Evolutionary conservation across 1,284 basidiomycete genomes (phyloP).

Genomic region (Heterobasidion irregulare): DNA sequence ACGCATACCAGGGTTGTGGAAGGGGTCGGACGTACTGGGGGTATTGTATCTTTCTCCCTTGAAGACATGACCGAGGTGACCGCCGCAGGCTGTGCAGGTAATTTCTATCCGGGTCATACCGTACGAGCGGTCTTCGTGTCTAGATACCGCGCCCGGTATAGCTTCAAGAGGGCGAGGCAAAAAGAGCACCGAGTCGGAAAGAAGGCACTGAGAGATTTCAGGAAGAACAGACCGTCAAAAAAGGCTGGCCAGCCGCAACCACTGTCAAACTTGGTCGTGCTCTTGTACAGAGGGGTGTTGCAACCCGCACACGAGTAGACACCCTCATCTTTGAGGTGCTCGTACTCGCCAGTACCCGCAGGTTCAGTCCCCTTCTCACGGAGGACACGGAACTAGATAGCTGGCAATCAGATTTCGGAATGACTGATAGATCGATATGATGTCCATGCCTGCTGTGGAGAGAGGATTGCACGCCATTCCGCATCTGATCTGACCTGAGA

Average conservation of each 20-base stretch:
- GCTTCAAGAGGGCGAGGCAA: conserved; percentile 32
- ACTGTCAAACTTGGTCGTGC: conserved; percentile 85
- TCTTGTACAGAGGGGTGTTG: conserved; percentile 72
- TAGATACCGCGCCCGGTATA: conserved; percentile 83
- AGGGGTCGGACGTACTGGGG: conserved; percentile 43
- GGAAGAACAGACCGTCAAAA: conserved; percentile 62
- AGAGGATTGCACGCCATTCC: conserved; percentile 85
- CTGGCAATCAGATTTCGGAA: neutral
- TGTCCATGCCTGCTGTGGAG: conserved; percentile 66
- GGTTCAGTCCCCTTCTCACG: conserved; percentile 85
- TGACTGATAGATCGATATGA: neutral
- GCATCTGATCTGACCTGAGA: conserved; percentile 52
- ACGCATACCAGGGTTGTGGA: conserved; percentile 4
- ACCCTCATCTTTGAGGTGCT: conserved; percentile 59
- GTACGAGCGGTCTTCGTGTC: conserved; percentile 51
- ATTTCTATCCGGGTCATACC: conserved; percentile 70
- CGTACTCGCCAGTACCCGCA: conserved; percentile 72
- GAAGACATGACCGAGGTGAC: conserved; percentile 92
- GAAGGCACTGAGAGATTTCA: neutral
- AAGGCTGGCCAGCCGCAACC: conserved; percentile 98
- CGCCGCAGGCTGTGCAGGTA: conserved; percentile 78
- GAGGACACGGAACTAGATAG: conserved; percentile 70
- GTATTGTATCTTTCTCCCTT: conserved; percentile 78
- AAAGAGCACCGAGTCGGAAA: neutral
- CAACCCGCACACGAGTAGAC: conserved; percentile 73